Evolutionary conservation across 768 basidiomycete species (phyloP), one percentile per base, ranked within the genome.

Genomic region (Tylopilus subfusipes): DNA sequence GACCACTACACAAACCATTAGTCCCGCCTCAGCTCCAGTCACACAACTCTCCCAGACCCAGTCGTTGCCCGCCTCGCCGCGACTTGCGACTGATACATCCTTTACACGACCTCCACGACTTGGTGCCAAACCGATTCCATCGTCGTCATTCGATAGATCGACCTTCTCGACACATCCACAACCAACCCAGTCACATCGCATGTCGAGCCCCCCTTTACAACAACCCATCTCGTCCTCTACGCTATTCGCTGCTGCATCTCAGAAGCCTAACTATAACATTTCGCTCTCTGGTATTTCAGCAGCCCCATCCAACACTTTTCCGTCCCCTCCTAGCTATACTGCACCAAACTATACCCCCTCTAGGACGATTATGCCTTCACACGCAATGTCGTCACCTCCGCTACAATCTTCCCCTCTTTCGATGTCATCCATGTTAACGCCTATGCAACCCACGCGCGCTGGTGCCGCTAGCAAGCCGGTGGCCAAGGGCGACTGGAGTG

Each of bases 401-500:
- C 42, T 56, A 43, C 65, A 66, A 42, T 52, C 72, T 4, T 65
- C 72, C 16, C 64, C 66, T 14, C 63, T 63, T n/a, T 54, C 71
- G 5, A 81, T 81, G 74, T 73, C 78, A 25, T 73, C 76, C 42
- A 68, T 90, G 48, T 71, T 91, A 22, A 75, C 80, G 5, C 90
- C 90, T 4, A 65, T 79, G 27, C 82, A 82, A 56, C 75, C 80
- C 12, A 71, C 78, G 12, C 79, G 81, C 56, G 50, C 68, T 38
- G 68, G 58, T 63, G 57, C 65, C 19, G 29, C 75, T 7, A 68
- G 75, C 16, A 83, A 82, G 58, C 78, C 75, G 44, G 60, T 78
- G 14, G 78, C 82, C 30, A 86, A 85, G 61, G 79, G 84, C 58
- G 84, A 84, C 55, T 90, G 87, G 86, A 82, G 82, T 22, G 90